These are phyloP conservation scores for Hymenoscyphus scutula DNA, from an alignment of 2,329 filamentous ascomycete genomes.

Conservation along the genomic window DNA sequence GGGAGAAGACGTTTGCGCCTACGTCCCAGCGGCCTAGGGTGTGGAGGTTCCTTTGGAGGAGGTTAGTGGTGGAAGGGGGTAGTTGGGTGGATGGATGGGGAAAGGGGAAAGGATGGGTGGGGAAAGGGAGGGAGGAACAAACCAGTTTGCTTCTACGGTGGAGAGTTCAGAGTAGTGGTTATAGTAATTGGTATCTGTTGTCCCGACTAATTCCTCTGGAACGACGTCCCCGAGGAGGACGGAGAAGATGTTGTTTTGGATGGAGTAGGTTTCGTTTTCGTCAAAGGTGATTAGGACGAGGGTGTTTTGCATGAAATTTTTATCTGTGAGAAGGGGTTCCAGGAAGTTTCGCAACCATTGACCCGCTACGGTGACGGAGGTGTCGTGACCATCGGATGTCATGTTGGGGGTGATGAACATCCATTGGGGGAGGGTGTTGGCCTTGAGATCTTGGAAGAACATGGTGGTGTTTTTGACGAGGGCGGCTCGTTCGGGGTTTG, in stretches of 20 bases:
- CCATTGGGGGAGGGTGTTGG: constrained; percentile 66
- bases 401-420: constrained; percentile 72
- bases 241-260: constrained; percentile 66
- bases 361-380: constrained; percentile 65
- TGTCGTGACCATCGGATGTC: constrained; percentile 75
- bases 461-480: constrained; percentile 71
- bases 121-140: not conserved
- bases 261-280: constrained; percentile 68
- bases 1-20: constrained; percentile 65
- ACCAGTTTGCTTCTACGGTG: constrained; percentile 68
- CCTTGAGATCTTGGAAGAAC: constrained; percentile 66
- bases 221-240: constrained; percentile 75
- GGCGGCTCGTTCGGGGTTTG: constrained; percentile 56
- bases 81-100: too few species aligned
- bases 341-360: constrained; percentile 67
- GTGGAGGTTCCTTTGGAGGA: constrained; percentile 53
- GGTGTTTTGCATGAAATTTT: constrained; percentile 72
- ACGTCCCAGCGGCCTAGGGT: constrained; percentile 71
- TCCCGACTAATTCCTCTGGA: constrained; percentile 61
- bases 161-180: constrained; percentile 70
- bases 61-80: too few species aligned
- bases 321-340: constrained; percentile 65
- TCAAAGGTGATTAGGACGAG: constrained; percentile 77
- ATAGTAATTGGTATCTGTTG: constrained; percentile 67
- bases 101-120: not conserved